Conservation (phyloP, 768 basidiomycete species). For the Boletus barrowsii region DNA sequence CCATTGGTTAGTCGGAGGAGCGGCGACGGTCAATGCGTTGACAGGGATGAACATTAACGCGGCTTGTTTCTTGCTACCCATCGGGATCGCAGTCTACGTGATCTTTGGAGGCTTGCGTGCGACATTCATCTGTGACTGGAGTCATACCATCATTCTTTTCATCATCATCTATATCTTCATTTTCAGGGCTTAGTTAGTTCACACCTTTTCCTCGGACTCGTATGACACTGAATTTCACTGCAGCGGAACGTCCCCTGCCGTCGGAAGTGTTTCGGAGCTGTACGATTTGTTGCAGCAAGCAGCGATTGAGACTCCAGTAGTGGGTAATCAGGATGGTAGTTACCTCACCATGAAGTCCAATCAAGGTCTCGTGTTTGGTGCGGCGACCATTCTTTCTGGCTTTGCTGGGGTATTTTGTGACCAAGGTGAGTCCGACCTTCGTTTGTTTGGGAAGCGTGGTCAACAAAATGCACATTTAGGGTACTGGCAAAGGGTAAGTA, state of each 20-base stretch:
- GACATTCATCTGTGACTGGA: constrained; percentile 45
- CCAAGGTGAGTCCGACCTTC: constrained; percentile 34
- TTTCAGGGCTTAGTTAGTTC: constrained; percentile 30
- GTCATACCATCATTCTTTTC: constrained; percentile 46
- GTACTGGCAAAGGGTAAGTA: constrained; percentile 47
- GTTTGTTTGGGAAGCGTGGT: background rate
- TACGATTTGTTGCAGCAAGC: constrained; percentile 50
- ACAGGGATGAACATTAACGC: constrained; percentile 46
- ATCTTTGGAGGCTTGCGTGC: constrained; percentile 42
- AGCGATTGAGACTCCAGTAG: constrained; percentile 42
- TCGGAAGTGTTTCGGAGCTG: constrained; percentile 38
- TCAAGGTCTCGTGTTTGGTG: constrained; percentile 42
- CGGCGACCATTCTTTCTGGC: constrained; percentile 38
- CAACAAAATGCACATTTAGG: constrained; percentile 24
- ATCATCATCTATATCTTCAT: constrained; percentile 31
- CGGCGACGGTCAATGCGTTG: constrained; percentile 43
- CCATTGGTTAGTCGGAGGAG: constrained; percentile 38
- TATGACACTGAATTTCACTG: background rate
- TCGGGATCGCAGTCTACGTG: constrained; percentile 43
- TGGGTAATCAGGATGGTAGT: constrained; percentile 48
- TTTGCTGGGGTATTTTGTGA: constrained; percentile 51
- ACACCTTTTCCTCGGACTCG: background rate
- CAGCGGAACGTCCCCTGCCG: constrained; percentile 37
- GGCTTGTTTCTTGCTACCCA: constrained; percentile 44
- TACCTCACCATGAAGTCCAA: constrained; percentile 58